Conservation (phyloP, 2,329 filamentous ascomycete species). For the Beauveria australis region DNA sequence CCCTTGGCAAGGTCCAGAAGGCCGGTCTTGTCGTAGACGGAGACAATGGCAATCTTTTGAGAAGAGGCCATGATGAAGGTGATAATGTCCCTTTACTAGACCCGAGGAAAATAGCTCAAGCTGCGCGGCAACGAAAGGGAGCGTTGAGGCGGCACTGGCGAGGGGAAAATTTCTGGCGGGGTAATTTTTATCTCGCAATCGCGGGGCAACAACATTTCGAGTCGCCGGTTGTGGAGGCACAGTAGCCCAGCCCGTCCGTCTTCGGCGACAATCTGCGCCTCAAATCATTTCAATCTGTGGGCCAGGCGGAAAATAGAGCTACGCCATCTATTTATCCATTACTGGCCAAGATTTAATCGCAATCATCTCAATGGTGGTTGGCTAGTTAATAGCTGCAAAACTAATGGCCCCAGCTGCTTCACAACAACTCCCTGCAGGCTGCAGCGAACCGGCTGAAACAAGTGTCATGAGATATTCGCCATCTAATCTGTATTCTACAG, state of each 20-base stretch:
- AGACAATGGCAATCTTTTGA: slow-evolving; percentile 76
- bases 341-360: too few species aligned
- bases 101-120: not conserved
- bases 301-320: not conserved
- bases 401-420: not conserved
- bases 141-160: not conserved
- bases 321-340: not conserved
- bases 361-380: too few species aligned
- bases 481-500: not conserved
- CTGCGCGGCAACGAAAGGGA: not conserved
- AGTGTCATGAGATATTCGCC: not conserved
- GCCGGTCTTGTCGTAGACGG: slow-evolving; percentile 98
- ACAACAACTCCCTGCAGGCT: not conserved
- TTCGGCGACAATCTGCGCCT: not conserved
- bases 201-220: slow-evolving; percentile 3
- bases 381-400: too few species aligned
- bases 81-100: not conserved
- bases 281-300: not conserved
- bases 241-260: not conserved
- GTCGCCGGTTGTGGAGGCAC: slow-evolving; percentile 1
- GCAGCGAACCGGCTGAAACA: not conserved
- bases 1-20: slow-evolving; percentile 88
- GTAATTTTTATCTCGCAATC: slow-evolving; percentile 9
- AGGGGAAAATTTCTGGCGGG: slow-evolving; percentile 9
- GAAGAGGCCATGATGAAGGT: slow-evolving; percentile 25